Conservation (phyloP, 164 flowering plant genomes). For the Buxus sempervirens region DNA sequence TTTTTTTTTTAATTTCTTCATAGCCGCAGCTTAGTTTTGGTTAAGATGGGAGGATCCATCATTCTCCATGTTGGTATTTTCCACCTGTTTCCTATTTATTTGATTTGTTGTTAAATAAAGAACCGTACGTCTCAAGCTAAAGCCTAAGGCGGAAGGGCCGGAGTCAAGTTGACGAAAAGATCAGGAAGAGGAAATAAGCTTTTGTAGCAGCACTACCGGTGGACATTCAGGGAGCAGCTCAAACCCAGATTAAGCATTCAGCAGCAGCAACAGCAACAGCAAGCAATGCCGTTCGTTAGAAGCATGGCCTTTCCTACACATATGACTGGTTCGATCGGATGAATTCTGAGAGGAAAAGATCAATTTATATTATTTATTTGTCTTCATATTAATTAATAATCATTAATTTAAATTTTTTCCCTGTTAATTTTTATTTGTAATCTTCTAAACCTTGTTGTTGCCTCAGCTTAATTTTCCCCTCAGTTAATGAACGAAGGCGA, state of each 20-base stretch:
- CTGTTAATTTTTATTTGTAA: no score
- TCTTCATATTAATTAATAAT: no score
- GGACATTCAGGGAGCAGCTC: no score
- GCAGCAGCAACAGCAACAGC: slow-evolving; percentile 1
- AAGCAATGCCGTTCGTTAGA: no score
- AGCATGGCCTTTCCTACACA: no score
- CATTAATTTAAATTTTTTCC: no score
- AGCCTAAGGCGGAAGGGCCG: slow-evolving; percentile 13
- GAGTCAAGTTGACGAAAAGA: slow-evolving; percentile 6
- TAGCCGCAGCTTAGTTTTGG: neutral
- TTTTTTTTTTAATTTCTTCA: slow-evolving; percentile 2
- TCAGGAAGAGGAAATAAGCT: slow-evolving; percentile 3
- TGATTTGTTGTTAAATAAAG: slow-evolving; percentile 45
- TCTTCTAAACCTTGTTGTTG: no score
- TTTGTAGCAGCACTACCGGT: slow-evolving; percentile 4
- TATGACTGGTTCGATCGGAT: neutral
- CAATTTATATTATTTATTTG: no score
- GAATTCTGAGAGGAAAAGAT: no score
- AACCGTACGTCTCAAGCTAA: slow-evolving; percentile 20
- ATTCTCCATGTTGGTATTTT: slow-evolving; percentile 13
- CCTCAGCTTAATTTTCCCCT: no score
- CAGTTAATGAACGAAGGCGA: no score
- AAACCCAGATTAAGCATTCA: no score
- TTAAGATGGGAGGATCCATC: slow-evolving; percentile 6
- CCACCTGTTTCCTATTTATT: slow-evolving; percentile 23